These are phyloP conservation scores for Leptographium flavum DNA, from an alignment of 2,329 filamentous ascomycete genomes.

Conservation along the genomic window DNA sequence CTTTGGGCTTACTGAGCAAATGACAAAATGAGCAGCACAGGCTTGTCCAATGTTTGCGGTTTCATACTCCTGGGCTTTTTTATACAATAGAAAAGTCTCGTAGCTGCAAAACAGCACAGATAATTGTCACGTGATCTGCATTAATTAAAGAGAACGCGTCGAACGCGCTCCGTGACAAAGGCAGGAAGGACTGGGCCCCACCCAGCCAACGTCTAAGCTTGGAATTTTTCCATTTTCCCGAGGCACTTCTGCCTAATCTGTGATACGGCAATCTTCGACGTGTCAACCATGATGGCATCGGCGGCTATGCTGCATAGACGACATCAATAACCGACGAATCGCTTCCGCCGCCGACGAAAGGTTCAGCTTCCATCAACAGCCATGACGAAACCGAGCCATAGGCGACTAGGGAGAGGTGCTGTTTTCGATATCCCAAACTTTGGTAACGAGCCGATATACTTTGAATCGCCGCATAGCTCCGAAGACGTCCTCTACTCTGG, in stretches of 20 bases:
- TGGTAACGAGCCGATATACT: slow-evolving; percentile 1
- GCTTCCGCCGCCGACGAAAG: no score
- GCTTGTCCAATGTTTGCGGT: no score
- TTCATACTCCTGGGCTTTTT: no score
- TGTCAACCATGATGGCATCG: neutral
- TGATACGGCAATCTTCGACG: no score
- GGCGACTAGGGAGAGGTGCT: neutral
- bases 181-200: slow-evolving; percentile 6
- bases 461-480: slow-evolving; percentile 22
- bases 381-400: neutral
- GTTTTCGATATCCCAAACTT: slow-evolving; percentile 4
- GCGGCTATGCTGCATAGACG: neutral
- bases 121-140: slow-evolving; percentile 9
- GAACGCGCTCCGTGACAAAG: slow-evolving; percentile 10
- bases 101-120: no score
- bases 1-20: no score
- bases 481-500: slow-evolving; percentile 38
- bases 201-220: slow-evolving; percentile 3
- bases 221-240: slow-evolving; percentile 3
- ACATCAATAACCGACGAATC: neutral
- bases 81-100: no score
- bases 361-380: no score
- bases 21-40: no score
- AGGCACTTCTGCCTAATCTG: no score
- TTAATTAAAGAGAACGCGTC: slow-evolving; percentile 11